Evolutionary conservation across 495 filamentous ascomycete genomes (phyloP).

Genomic region (Delitschia confertaspora): DNA sequence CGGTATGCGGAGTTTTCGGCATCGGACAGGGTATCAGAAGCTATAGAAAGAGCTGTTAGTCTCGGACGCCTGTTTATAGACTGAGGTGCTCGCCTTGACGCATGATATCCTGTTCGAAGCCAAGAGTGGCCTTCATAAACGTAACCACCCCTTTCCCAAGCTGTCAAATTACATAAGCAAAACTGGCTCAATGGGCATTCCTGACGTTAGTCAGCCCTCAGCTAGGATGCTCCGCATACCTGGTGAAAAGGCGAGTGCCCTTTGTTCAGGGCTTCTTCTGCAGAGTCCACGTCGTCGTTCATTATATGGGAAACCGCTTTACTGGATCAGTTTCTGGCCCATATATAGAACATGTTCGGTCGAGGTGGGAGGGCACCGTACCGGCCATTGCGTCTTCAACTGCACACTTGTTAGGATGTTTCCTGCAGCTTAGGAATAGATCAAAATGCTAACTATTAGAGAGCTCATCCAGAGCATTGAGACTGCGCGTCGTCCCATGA

Average conservation of each 20-base stretch:
- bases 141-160: constrained; percentile 71
- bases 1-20: constrained; percentile 72
- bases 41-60: constrained; percentile 36
- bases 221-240: constrained; percentile 36
- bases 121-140: constrained; percentile 79
- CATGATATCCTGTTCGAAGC: constrained; percentile 95
- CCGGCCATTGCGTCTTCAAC: constrained; percentile 58
- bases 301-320: constrained; percentile 57
- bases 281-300: constrained; percentile 85
- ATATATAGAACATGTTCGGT: background rate
- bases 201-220: background rate
- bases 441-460: constrained; percentile 46
- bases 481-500: constrained; percentile 46
- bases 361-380: constrained; percentile 25
- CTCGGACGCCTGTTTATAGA: constrained; percentile 1
- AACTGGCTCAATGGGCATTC: background rate
- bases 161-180: constrained; percentile 30
- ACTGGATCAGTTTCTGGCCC: constrained; percentile 8
- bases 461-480: constrained; percentile 51
- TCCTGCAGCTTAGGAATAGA: background rate
- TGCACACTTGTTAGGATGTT: constrained; percentile 30
- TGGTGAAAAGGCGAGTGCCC: constrained; percentile 84
- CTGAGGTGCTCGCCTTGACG: constrained; percentile 49
- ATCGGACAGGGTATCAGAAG: constrained; percentile 60
- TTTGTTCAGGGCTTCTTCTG: constrained; percentile 62